These are phyloP conservation scores for Aphanomyces cochlioides DNA, from an alignment of 352 stramenopile genomes.

Conservation along the genomic window DNA sequence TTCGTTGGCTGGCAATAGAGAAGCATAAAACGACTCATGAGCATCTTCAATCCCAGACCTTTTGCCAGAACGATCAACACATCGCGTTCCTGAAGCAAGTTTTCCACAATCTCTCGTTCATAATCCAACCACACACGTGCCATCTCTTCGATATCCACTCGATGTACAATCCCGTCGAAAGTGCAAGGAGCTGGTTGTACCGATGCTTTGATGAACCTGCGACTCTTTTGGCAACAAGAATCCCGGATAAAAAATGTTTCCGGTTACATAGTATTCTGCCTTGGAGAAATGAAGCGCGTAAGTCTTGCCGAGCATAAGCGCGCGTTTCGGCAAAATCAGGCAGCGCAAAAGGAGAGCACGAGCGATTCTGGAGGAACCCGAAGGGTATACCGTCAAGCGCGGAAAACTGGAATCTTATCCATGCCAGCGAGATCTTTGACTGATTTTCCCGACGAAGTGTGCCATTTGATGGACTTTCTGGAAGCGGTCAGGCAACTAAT, in stretches of 20 bases:
- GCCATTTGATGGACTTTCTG: conserved; percentile 71
- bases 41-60: conserved; percentile 81
- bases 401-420: conserved; percentile 56
- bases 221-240: background rate
- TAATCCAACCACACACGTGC: conserved; percentile 60
- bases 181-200: background rate
- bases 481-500: conserved; percentile 43
- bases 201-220: background rate
- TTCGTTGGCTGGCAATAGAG: conserved; percentile 80
- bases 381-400: conserved; percentile 54
- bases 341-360: background rate
- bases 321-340: background rate
- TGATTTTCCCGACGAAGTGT: conserved; percentile 64
- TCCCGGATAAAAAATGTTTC: background rate
- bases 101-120: conserved; percentile 64
- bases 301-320: conserved; percentile 33
- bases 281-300: conserved; percentile 33
- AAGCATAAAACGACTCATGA: conserved; percentile 89
- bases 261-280: background rate
- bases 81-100: conserved; percentile 70
- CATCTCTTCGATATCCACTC: background rate
- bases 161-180: background rate
- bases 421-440: conserved; percentile 53
- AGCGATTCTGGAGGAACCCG: background rate
- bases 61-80: conserved; percentile 90